Percentiles rank a stretch among this genome's conserved stretches.
Evolutionary conservation across 2,329 filamentous ascomycete species (phyloP).

Genomic region (Graphiopsis chlorocephala): DNA sequence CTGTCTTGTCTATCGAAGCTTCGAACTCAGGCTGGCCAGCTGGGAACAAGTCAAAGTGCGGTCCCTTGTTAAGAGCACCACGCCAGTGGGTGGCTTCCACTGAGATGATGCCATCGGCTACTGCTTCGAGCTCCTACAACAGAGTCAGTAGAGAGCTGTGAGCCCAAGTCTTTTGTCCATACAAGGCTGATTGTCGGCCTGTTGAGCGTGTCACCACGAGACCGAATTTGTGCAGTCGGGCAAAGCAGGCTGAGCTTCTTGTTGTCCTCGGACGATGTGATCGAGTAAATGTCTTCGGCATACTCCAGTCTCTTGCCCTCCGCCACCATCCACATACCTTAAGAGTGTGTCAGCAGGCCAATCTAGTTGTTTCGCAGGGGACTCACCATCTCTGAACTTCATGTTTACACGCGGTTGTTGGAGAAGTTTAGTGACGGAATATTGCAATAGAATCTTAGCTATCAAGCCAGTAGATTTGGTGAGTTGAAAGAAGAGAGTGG

Average conservation of each 20-base stretch:
- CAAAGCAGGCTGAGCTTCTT: conserved; percentile 56
- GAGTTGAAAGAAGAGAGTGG: background rate
- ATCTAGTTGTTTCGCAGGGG: no score
- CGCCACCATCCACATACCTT: conserved; percentile 63
- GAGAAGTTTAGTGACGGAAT: background rate
- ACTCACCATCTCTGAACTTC: conserved; percentile 15
- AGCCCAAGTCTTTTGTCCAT: conserved; percentile 31
- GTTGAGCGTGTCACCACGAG: conserved; percentile 55
- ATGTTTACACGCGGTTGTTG: background rate
- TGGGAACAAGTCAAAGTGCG: conserved; percentile 59
- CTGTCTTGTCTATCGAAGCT: conserved; percentile 41
- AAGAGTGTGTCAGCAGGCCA: background rate
- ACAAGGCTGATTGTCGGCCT: conserved; percentile 52
- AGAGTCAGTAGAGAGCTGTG: conserved; percentile 7
- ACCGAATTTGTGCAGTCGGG: conserved; percentile 55
- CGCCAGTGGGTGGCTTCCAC: conserved; percentile 58
- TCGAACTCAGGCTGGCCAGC: conserved; percentile 46
- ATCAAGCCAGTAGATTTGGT: background rate
- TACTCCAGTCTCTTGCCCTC: conserved; percentile 62
- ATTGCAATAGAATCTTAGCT: background rate
- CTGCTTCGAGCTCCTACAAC: conserved; percentile 51
- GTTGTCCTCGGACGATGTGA: conserved; percentile 45
- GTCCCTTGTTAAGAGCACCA: conserved; percentile 52
- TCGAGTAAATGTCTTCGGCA: conserved; percentile 61
- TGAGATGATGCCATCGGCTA: conserved; percentile 59